Base-by-base conservation (phyloP, 2,329 filamentous ascomycete species). In the Calonectria fujianensis region DNA sequence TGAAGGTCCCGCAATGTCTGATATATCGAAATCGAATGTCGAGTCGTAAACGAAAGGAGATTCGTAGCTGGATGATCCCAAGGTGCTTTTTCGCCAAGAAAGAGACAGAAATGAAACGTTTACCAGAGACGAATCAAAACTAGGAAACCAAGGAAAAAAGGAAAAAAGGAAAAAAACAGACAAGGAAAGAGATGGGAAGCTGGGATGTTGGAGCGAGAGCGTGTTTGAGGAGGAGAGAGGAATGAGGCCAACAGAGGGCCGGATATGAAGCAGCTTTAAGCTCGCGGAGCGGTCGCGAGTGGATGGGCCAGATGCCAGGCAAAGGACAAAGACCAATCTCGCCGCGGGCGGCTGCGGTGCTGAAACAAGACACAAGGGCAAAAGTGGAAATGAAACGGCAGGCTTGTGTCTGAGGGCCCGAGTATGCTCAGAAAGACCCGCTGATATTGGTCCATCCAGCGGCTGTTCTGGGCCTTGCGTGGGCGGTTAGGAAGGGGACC, bases 391-490 rank as follows among this genome's bases (percentile, higher is more conserved):
- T 90, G 89, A 91, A 91, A 91, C 89, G 82, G 77, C 80, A 82
- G 82, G 83, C 76, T 83, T 87, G 89, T 90, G 84, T 90, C 88
- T 86, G 83, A 88, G 87, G 79, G 80, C 82, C 80, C 83, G 82
- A 84, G 85, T 84, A 80, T 83, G 80, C 78, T 76, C 80, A 76
- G 77, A 83, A 86, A 79, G 83, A 85, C 84, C 84, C 82, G 82
- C 84, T 85, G 85, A 88, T 86, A 91, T 90, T 91, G 89, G 89
- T 85, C 87, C 82, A 80, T 78, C 77, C 74, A 86, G 87, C 86
- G 87, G 86, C 83, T 88, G 86, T 89, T 89, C 84, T 88, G 85
- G 59, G 83, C 8, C 45, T 48, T 13, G 41, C 48, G 24, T 73
- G 79, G 80, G 80, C 80, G 80, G 80, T 79, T 80, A 81, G 75